Evolutionary conservation across 306 rosid genomes (phyloP).

Genomic region (Abrus pulchellus): DNA sequence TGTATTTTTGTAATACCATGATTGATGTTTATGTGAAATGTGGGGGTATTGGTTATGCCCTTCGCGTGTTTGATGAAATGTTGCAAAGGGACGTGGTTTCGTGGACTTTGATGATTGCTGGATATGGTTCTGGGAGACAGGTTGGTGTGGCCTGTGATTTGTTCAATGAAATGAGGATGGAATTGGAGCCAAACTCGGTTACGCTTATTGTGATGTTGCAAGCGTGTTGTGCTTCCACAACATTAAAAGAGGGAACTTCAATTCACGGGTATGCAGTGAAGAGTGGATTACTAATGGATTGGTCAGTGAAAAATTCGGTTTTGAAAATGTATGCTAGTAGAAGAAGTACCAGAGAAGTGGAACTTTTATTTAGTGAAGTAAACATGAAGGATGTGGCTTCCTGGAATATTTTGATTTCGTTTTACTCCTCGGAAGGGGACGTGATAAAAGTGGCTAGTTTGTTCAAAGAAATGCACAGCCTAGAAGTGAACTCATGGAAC

Average conservation of each 20-base stretch:
- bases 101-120: constrained; percentile 64
- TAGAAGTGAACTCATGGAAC: constrained; percentile 38
- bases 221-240: constrained; percentile 47
- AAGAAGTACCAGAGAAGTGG: constrained; percentile 49
- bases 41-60: constrained; percentile 36
- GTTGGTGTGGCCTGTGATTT: constrained; percentile 40
- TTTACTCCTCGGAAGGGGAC: constrained; percentile 52
- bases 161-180: constrained; percentile 59
- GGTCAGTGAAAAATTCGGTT: constrained; percentile 57
- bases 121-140: constrained; percentile 48
- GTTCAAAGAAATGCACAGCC: constrained; percentile 51
- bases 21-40: constrained; percentile 60
- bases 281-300: constrained; percentile 54
- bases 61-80: constrained; percentile 58
- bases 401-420: constrained; percentile 60
- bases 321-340: constrained; percentile 60
- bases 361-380: constrained; percentile 53
- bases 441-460: constrained; percentile 45
- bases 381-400: constrained; percentile 56
- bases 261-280: constrained; percentile 61
- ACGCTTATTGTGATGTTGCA: constrained; percentile 63
- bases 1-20: constrained; percentile 67
- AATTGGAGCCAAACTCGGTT: constrained; percentile 57
- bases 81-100: constrained; percentile 59
- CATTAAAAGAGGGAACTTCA: constrained; percentile 50